Evolutionary conservation across 306 rosid genomes (phyloP).

Genomic region (Geum urbanum): DNA sequence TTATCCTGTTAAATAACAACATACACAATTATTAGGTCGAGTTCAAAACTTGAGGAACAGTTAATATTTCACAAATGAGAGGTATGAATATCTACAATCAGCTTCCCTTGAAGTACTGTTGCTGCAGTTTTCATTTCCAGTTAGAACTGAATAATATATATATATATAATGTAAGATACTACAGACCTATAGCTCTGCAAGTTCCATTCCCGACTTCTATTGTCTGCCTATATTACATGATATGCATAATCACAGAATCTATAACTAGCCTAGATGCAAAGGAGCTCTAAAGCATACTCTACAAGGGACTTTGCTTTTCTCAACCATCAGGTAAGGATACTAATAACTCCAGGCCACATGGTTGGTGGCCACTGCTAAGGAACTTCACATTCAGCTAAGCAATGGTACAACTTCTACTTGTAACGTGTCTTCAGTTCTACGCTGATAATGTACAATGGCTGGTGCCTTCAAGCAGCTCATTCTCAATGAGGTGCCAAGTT

Average conservation of each 20-base stretch:
- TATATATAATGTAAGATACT: neutral
- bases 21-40: no score
- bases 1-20: no score
- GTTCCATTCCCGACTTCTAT: neutral
- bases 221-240: constrained; percentile 2
- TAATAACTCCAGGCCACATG: neutral
- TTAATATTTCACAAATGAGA: no score
- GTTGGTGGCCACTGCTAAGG: neutral
- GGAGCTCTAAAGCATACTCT: neutral
- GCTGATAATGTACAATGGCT: constrained; percentile 28
- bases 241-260: constrained; percentile 17
- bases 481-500: neutral
- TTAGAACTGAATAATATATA: neutral
- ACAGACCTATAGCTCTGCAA: neutral
- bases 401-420: constrained; percentile 14
- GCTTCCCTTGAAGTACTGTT: no score
- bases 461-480: constrained; percentile 13
- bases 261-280: constrained; percentile 16
- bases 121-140: neutral
- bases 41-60: no score
- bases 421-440: constrained; percentile 16
- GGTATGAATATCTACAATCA: no score
- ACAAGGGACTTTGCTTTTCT: neutral
- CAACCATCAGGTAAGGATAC: constrained; percentile 4
- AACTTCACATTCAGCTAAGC: constrained; percentile 15